Evolutionary conservation across 2,329 filamentous ascomycete species (phyloP), one percentile per base, ranked within the genome.

Genomic region (Venturia oleaginea): DNA sequence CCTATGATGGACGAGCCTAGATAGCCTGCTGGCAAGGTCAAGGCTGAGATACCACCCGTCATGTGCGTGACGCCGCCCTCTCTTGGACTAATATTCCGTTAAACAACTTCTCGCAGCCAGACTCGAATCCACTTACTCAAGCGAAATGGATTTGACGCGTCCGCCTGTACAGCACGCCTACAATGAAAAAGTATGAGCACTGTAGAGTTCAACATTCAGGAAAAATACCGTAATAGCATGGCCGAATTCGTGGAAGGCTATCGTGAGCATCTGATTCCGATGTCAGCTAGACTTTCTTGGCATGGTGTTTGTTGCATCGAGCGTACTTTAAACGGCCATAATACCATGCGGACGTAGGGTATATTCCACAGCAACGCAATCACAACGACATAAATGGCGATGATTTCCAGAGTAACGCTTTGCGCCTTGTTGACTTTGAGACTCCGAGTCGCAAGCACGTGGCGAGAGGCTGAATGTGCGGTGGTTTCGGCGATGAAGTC

Each of bases 321-420:
- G 66, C 72, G 68, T 72, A 89, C 86, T 78, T 92, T 92, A 79
- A 92, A 92, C 4, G 89, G 89, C 89, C 89, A 92, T 42, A 92
- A 77, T 1, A 87, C 80, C 81, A 85, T 88, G 64, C 84, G 81
- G n/a, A 92, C 76, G 73, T 90, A 91, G 0, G 89, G 89, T 1
- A 92, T 74, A 75, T 92, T 92, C 89, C 89, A 92, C 3, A 92
- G 78, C 51, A 92, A 79, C 4, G 88, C 88, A 68, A 92, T 92
- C 59, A 82, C 81, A 22, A 91, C 88, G 2, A 88, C 81, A 74
- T 92, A 92, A 42, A 80, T 86, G 10, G 76, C 87, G 69, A 92
- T 90, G 48, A 91, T 79, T 10, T 87, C 88, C 32, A 91, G 77
- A 0, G 89, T 91, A 11, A 91, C 81, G 63, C 81, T 80, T 70